Evolutionary conservation across 352 stramenopile species (phyloP), one percentile per base, ranked within the genome.

Genomic region (Globisporangium uncinulatum): DNA sequence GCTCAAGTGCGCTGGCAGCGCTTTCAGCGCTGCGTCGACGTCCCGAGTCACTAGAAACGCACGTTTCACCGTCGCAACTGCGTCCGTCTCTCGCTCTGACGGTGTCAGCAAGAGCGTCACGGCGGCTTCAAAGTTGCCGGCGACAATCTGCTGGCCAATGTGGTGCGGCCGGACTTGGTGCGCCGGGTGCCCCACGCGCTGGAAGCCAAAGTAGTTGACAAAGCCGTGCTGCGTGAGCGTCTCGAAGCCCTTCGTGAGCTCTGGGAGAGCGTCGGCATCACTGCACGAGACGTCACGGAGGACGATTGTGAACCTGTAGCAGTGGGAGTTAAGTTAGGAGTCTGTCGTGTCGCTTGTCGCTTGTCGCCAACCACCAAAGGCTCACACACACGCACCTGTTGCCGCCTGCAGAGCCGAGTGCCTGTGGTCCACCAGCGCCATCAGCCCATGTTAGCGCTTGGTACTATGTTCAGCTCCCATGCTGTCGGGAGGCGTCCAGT

Each of bases 161-260:
- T 94, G 81, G 56, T 91, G 72, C 7, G 72, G 65, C 11, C 81
- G 73, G 10, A 91, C 62, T 0, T 47, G n/a, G 11, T 65, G 78
- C 0, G 65, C 62, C 0, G 79, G 78, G 0, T 75, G 52, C 0
- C 83, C 81, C 44, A 94, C 79, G 4, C 81, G 83, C 60, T 94
- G 81, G 57, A 89, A 88, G 10, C 83, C 81, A 67, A 92, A 94
- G 67, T 88, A 94, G 55, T 94, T 91, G n/a, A 75, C 56, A 44
- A 90, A 92, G 2, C 81, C 81, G 6, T 59, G 57, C 17, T 34
- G n/a, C 34, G 67, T 51, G 9, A 87, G 58, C 3, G 57, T 61
- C 8, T 67, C 56, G 4, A 90, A 51, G 21, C 66, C 63, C 3
- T 37, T 31, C 9, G 62, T 58, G 31, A 77, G 50, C 10, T 46